These are phyloP conservation scores for Hemerocallis citrina DNA, from an alignment of 106 monocot species.

Conservation along the genomic window DNA sequence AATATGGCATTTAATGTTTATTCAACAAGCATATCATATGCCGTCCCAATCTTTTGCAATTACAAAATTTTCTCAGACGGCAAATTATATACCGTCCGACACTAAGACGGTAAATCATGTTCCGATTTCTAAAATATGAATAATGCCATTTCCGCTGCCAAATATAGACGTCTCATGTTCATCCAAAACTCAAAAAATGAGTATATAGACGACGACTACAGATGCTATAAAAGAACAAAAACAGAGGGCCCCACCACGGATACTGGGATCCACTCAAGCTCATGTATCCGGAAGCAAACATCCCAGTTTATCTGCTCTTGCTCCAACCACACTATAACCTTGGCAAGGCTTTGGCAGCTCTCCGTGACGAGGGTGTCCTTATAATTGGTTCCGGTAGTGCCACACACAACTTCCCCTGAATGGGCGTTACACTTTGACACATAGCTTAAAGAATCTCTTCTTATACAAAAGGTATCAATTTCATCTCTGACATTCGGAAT, in stretches of 20 bases:
- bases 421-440: slow-evolving; percentile 59
- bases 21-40: too few species aligned
- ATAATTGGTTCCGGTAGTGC: slow-evolving; percentile 74
- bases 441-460: slow-evolving; percentile 51
- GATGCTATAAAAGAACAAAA: slow-evolving; percentile 37
- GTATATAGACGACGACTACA: too few species aligned
- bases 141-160: too few species aligned
- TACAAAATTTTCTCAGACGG: too few species aligned
- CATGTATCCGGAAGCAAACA: slow-evolving; percentile 73
- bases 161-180: too few species aligned
- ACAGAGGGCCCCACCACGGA: slow-evolving; percentile 73
- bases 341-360: slow-evolving; percentile 62
- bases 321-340: slow-evolving; percentile 60
- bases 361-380: slow-evolving; percentile 57
- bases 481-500: too few species aligned
- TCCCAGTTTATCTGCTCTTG: slow-evolving; percentile 78
- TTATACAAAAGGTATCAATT: slow-evolving; percentile 43
- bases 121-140: too few species aligned
- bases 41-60: too few species aligned
- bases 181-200: too few species aligned
- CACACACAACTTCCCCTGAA: slow-evolving; percentile 55
- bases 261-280: slow-evolving; percentile 84
- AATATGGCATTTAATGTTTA: too few species aligned
- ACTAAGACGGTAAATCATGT: too few species aligned
- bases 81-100: too few species aligned